phyloP scores from a whole-genome alignment of 768 basidiomycete species.

The Albatrellus ellisii region DNA sequence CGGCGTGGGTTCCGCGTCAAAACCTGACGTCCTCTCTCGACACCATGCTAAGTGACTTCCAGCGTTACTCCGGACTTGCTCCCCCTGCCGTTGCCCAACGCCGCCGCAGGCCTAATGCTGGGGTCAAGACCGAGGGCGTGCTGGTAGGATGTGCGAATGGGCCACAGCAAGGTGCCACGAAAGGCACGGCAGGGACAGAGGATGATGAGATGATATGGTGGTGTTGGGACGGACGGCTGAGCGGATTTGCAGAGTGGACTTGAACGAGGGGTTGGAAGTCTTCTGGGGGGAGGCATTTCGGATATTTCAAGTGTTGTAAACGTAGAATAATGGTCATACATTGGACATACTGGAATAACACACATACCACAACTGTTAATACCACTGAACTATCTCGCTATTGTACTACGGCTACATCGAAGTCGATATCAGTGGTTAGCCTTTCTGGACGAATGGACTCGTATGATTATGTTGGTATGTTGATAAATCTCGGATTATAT shows the following conservation, averaged over 20 bases:
- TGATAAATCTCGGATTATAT: no score
- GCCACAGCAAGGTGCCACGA: not conserved
- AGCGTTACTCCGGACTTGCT: conserved; percentile 18
- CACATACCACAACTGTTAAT: no score
- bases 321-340: no score
- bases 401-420: no score
- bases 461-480: no score
- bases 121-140: conserved; percentile 26
- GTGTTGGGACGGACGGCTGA: conserved; percentile 35
- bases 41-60: conserved; percentile 22
- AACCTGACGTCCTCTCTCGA: conserved; percentile 26
- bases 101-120: conserved; percentile 6
- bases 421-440: no score
- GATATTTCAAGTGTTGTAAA: no score
- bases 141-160: conserved; percentile 22
- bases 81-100: conserved; percentile 18
- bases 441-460: no score
- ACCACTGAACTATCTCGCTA: no score
- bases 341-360: no score
- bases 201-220: conserved; percentile 40
- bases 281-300: no score
- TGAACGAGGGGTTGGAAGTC: no score
- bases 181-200: conserved; percentile 16
- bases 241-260: conserved; percentile 36
- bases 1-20: conserved; percentile 35